Evolutionary conservation across 352 stramenopile species (phyloP), one percentile per base, ranked within the genome.

Genomic region (Blastocystis sp.): DNA sequence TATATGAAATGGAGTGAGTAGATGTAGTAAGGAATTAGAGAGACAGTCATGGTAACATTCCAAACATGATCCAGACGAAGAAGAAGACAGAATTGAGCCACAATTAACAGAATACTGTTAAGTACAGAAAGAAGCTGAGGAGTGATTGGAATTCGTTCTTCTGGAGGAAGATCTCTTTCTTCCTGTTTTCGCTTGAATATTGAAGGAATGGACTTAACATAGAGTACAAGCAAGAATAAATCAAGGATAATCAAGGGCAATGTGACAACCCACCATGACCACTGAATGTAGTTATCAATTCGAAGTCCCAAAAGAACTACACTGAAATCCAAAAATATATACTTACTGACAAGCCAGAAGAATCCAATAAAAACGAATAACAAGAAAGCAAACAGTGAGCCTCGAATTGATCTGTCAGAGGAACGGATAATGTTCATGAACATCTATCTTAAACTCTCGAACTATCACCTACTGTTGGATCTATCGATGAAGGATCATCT

Each of bases 11-110:
- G 42, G 1, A 83, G 35, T 16, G 71, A 27, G 71, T 83, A 83
- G 51, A 83, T 66, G 54, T 54, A 83, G 71, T 83, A 83, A n/a
- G 71, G 71, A 2, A 83, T 61, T 21, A 83, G 71, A 12, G 71
- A 32, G 24, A 66, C 29, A n/a, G 71, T 67, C 3, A 83, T 35
- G 5, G 46, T 37, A 21, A 43, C 42, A 16, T 83, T 83, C 71
- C 42, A 65, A 46, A 65, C n/a, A 35, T 83, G 43, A 35, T 83
- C 71, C 1, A 83, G 32, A 51, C 71, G 51, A 5, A 83, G 49
- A 9, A 83, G 35, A 11, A 83, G 51, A 5, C 14, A 52, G 46
- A 65, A 29, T 32, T 65, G 42, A 11, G 71, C 71, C 9, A 66
- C 14, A 21, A 83, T 66, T 5, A 83, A 83, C 42, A 83, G 43